phyloP scores from a whole-genome alignment of 345 rosid genomes.

The Citropsis articulata region DNA sequence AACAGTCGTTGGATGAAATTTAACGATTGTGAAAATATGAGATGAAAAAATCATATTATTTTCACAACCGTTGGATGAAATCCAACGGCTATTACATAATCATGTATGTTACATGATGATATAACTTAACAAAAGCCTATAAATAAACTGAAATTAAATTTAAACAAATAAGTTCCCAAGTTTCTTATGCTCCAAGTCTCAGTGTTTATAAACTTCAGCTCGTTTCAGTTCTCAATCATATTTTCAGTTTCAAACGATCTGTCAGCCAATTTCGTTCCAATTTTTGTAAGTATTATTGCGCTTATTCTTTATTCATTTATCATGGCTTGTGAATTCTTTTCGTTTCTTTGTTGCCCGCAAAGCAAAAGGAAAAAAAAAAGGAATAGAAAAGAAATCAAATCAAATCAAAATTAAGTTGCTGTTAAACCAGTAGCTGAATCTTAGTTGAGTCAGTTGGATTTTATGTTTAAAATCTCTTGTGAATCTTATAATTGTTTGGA shows the following conservation, averaged over 20 bases:
- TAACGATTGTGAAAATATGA: no score
- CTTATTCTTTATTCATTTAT: neutral
- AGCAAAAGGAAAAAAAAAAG: neutral
- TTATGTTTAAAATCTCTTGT: neutral
- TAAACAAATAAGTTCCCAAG: neutral
- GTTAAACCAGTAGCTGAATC: neutral
- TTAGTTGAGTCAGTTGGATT: neutral
- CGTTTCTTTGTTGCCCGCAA: neutral
- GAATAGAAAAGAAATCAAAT: neutral
- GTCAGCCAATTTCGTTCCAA: neutral
- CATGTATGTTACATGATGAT: no score
- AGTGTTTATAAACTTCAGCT: neutral
- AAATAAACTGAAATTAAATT: neutral
- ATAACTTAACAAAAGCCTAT: no score
- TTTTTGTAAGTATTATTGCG: neutral
- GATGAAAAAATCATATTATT: no score
- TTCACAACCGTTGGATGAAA: no score
- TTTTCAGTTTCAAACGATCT: neutral
- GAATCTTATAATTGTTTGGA: no score
- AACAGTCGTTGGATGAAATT: no score
- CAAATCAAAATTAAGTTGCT: neutral
- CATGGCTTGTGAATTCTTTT: neutral
- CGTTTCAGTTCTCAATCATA: neutral
- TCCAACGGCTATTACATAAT: no score
- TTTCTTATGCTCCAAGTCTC: conserved; percentile 13